Conservation (phyloP, 305 asterid species). For the Coffea humblotiana region DNA sequence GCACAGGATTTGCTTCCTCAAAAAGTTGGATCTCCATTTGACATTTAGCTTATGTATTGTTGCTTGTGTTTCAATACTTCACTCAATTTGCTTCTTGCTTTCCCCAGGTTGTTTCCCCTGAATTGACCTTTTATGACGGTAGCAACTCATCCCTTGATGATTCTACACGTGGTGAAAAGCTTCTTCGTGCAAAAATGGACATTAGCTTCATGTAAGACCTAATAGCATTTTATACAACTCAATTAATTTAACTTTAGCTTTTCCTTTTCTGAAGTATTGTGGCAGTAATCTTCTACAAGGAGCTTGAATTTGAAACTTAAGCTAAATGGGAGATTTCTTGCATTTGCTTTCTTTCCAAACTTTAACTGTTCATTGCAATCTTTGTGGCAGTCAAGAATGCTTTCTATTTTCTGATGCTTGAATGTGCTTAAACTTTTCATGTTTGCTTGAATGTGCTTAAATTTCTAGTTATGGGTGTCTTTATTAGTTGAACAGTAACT, state of each 20-base stretch:
- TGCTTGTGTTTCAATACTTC: not conserved
- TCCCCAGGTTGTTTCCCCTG: slow-evolving; percentile 91
- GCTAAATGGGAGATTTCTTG: not conserved
- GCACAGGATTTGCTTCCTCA: not conserved
- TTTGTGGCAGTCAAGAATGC: not conserved
- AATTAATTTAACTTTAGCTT: not conserved
- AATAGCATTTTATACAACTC: not conserved
- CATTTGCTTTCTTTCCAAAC: not conserved
- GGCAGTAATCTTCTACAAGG: not conserved
- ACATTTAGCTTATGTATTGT: slow-evolving; percentile 6
- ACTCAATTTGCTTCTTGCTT: slow-evolving; percentile 24
- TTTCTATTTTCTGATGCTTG: not conserved
- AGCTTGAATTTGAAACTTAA: not conserved
- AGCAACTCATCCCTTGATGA: slow-evolving; percentile 86
- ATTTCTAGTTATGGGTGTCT: not conserved
- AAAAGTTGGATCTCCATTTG: not conserved
- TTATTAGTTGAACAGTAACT: not conserved
- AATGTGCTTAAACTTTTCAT: too few species aligned
- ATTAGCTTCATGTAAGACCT: slow-evolving; percentile 86
- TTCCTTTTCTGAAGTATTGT: not conserved
- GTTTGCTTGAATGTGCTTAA: too few species aligned
- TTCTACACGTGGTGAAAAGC: slow-evolving; percentile 85
- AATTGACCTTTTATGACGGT: slow-evolving; percentile 94
- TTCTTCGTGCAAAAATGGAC: slow-evolving; percentile 96
- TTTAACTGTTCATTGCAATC: not conserved